phyloP scores from a whole-genome alignment of 805 yeast species.

The Grigorovia yakushimaensis region DNA sequence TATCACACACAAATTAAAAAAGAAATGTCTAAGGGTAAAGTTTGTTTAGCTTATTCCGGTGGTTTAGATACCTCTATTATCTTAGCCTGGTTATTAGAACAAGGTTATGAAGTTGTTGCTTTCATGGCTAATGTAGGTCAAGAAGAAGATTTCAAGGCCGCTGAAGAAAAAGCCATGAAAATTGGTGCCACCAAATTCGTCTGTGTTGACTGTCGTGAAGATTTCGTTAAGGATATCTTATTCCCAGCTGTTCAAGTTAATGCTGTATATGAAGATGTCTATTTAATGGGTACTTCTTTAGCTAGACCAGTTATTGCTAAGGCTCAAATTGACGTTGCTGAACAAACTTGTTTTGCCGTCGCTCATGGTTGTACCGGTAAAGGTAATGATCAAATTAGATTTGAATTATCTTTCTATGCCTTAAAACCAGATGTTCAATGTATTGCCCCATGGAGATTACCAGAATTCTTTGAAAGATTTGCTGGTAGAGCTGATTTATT shows the following conservation, averaged over 20 bases:
- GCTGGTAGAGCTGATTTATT: constrained; percentile 96
- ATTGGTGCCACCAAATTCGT: constrained; percentile 97
- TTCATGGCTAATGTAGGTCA: constrained; percentile 98
- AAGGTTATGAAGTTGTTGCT: constrained; percentile 97
- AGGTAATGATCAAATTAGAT: constrained; percentile 99
- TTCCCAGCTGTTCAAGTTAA: constrained; percentile 95
- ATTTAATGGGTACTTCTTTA: constrained; percentile 90
- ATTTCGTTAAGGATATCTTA: constrained; percentile 85
- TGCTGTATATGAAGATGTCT: constrained; percentile 96
- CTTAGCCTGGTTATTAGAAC: constrained; percentile 94
- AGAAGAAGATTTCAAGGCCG: constrained; percentile 98
- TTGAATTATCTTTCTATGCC: constrained; percentile 94
- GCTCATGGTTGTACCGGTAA: constrained; percentile 99
- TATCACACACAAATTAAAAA: neutral
- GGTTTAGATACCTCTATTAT: constrained; percentile 97
- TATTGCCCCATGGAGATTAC: constrained; percentile 99
- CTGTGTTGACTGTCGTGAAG: constrained; percentile 87
- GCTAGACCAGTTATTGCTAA: constrained; percentile 99
- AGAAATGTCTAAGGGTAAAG: constrained; percentile 92
- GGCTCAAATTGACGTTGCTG: constrained; percentile 96
- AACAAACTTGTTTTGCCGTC: constrained; percentile 95
- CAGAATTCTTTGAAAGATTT: constrained; percentile 85
- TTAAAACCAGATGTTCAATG: constrained; percentile 93
- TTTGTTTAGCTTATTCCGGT: constrained; percentile 98
- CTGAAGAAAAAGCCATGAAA: constrained; percentile 89